Base-by-base conservation (phyloP, 371 early-diverging fungal species). In the Lichtheimia hyalospora region DNA sequence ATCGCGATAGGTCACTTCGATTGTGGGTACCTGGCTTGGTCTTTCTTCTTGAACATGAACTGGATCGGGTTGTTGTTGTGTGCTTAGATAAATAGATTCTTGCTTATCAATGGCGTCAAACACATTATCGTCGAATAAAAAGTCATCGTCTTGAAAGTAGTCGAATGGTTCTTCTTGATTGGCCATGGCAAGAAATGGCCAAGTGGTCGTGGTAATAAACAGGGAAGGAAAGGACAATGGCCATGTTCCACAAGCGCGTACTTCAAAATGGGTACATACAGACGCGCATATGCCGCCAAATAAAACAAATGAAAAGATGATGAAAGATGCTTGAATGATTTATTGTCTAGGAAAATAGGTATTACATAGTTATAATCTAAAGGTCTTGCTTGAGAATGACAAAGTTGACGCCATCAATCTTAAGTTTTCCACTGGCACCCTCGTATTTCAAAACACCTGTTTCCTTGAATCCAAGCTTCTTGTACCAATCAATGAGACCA, bases 401-500 rank as follows among this genome's bases (percentile, higher is more conserved):
- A 54, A 75, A 75, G 48, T 69, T 60, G 52, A 69, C 53, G 24
- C 60, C 60, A 13, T 65, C 58, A 15, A 66, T 53, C 44, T 66
- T 65, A 14, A 73, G 56, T 55, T 60, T 60, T 40, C 69, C 71
- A 24, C 69, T 67, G 67, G 66, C 67, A 14, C 74, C 63, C 41
- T 78, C 78, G 2, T 66, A 70, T 3, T 68, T 59, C 40, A 54
- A 24, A 23, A 80, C 82, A 24, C 85, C 85, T 18, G 77, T 79
- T 53, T 79, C 81, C 18, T 52, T 54, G 61, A 83, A 84, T 13
- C 85, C 85, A 14, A 84, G 63, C 39, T 78, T 79, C 41, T 63
- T 68, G 54, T 84, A 84, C 85, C 85, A 84, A 16, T 28, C 40
- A 49, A 84, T 62, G 43, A 84, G 63, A 39, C 82, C 85, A 7